Evolutionary conservation across 2,329 filamentous ascomycete genomes (phyloP), one percentile per base, ranked within the genome.

Genomic region (Fusarium staphyleae): DNA sequence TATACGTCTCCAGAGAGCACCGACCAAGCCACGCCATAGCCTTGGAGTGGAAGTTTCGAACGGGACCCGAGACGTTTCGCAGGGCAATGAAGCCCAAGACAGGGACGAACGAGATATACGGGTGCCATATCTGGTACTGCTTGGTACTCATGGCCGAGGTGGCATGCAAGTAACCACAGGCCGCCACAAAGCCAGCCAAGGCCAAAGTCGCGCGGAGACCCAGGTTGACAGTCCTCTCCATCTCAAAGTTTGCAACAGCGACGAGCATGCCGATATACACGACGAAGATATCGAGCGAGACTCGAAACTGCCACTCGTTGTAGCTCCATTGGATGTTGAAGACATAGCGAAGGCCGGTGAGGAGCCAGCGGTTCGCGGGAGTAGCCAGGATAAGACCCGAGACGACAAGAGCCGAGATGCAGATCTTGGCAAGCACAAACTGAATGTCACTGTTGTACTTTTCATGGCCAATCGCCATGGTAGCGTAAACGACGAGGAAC

Each of bases 1-100:
- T 75, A 55, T 83, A 86, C 1, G 82, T 79, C 67, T 87, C 85
- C 2, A 86, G 75, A 0, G 82, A 83, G 54, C 78, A 80, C 3
- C 74, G 73, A 2, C 86, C 85, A 0, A 88, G 69, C 72, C 77
- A 82, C 0, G 81, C 78, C 42, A 74, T 71, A 10, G 73, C 75
- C 13, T 79, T 72, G 9, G 81, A 69, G 14, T 67, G 59, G 45
- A 54, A 63, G 11, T 54, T 61, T 0, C 60, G 59, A 0, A 61
- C 56, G 1, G 43, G 18, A 1, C 45, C 41, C 4, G 63, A 57
- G 33, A 67, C 56, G 39, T 85, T 87, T 9, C 85, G 78, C 2
- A 87, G 67, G 2, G 78, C 68, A 12, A 82, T 66, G 55, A 81
- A 81, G 3, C 77, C 74, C 3, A 86, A 56, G 11, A 87, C 77